phyloP scores from a whole-genome alignment of 495 filamentous ascomycete species.

The Hypoxylon trugodes region DNA sequence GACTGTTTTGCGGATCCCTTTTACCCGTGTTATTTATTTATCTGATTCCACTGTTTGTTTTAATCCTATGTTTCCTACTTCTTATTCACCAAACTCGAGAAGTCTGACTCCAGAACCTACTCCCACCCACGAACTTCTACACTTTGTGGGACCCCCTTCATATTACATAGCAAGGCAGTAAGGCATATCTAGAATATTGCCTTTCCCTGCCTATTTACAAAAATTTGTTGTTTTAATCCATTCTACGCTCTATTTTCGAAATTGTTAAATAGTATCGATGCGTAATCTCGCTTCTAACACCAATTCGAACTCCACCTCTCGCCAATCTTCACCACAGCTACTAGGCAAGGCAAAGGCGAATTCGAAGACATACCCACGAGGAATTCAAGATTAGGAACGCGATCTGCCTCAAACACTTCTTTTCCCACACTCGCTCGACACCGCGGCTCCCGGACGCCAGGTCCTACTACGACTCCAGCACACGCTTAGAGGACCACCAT shows the following conservation, averaged over 20 bases:
- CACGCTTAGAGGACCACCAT: conserved; percentile 11
- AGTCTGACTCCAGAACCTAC: too few relatives aligned
- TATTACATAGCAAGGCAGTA: too few relatives aligned
- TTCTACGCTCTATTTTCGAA: too few relatives aligned
- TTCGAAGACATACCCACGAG: background rate
- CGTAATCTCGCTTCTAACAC: too few relatives aligned
- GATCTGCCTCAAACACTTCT: conserved; percentile 24
- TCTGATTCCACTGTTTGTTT: background rate
- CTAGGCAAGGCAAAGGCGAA: background rate
- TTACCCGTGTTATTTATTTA: background rate
- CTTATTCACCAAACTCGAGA: background rate
- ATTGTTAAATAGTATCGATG: too few relatives aligned
- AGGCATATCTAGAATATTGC: too few relatives aligned
- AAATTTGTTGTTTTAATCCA: too few relatives aligned
- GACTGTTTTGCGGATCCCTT: background rate
- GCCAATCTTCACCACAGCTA: background rate
- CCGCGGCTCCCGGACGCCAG: conserved; percentile 5
- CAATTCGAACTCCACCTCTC: too few relatives aligned
- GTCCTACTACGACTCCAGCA: conserved; percentile 26
- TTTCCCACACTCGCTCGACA: conserved; percentile 17
- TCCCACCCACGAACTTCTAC: too few relatives aligned
- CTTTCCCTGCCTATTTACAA: too few relatives aligned
- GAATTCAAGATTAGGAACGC: conserved; percentile 1
- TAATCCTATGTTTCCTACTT: background rate
- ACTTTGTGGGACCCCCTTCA: too few relatives aligned